A percentile compares a stretch with the other conserved stretches of the same genome.
phyloP scores from a whole-genome alignment of 2,329 filamentous ascomycete species.

The Zymoseptoria ardabiliae region DNA sequence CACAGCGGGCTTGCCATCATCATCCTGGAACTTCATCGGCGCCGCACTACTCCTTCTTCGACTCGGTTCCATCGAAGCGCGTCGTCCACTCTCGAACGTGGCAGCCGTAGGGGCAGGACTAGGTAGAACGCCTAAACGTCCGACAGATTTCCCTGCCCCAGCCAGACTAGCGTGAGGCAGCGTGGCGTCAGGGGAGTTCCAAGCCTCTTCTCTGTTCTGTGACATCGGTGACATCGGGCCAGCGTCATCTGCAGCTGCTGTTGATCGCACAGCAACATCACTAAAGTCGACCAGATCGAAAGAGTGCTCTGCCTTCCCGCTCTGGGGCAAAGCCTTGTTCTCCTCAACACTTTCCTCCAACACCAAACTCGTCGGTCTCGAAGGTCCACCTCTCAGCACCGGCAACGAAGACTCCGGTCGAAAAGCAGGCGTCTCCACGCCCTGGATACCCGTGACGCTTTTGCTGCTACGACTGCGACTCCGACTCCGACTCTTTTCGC shows the following conservation, averaged over 20 bases:
- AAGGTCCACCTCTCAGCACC: background rate
- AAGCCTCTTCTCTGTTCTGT: conserved; percentile 19
- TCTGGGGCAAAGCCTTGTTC: background rate
- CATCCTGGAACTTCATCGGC: conserved; percentile 1
- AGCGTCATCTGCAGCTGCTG: background rate
- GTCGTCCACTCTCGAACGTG: conserved; percentile 12
- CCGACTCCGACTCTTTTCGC: background rate
- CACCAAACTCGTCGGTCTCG: background rate
- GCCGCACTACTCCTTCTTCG: conserved; percentile 8
- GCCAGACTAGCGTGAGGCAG: conserved; percentile 12
- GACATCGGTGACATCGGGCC: conserved; percentile 4
- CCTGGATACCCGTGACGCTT: background rate
- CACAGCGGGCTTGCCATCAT: conserved; percentile 1
- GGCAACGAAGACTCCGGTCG: background rate
- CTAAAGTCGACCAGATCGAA: conserved; percentile 10
- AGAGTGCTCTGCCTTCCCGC: background rate
- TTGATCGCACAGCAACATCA: conserved; percentile 9
- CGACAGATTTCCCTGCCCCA: background rate
- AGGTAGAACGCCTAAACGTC: conserved; percentile 24
- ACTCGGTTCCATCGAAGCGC: conserved; percentile 3
- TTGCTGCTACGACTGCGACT: background rate
- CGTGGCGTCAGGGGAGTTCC: conserved; percentile 19
- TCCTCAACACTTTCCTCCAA: background rate
- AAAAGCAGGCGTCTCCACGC: conserved; percentile 6
- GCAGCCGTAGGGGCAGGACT: conserved; percentile 20